These are phyloP conservation scores for Globisporangium parvum DNA, from an alignment of 352 stramenopile species.

Conservation along the genomic window DNA sequence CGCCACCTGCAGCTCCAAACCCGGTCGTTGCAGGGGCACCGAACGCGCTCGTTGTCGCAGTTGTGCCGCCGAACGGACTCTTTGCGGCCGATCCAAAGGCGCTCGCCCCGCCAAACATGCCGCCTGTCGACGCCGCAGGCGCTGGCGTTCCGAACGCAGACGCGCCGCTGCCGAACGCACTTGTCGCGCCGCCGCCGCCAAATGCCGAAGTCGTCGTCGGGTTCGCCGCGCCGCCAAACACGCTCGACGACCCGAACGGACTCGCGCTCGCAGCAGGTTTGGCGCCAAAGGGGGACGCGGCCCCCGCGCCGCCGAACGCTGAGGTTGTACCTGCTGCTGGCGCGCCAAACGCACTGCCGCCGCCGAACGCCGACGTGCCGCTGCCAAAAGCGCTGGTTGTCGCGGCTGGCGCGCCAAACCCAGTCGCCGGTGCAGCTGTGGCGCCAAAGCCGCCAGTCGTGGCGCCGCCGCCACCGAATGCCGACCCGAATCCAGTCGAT, in stretches of 20 bases:
- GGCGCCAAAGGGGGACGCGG: conserved; percentile 46
- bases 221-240: conserved; percentile 35
- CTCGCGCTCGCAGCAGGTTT: conserved; percentile 50
- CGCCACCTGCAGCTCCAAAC: conserved; percentile 13
- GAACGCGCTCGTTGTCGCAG: conserved; percentile 40
- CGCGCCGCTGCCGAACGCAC: conserved; percentile 18
- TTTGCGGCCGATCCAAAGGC: conserved; percentile 42
- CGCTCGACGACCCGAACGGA: conserved; percentile 44
- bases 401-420: conserved; percentile 12
- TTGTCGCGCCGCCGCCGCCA: conserved; percentile 13
- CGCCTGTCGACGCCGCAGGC: conserved; percentile 13
- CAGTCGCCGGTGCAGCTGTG: conserved; percentile 12
- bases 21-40: conserved; percentile 28
- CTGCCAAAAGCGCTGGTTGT: conserved; percentile 8
- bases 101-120: conserved; percentile 29
- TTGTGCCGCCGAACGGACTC: conserved; percentile 38
- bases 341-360: conserved; percentile 14
- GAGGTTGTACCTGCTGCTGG: conserved; percentile 11
- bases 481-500: conserved; percentile 27
- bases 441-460: conserved; percentile 21
- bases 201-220: conserved; percentile 29
- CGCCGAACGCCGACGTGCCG: conserved; percentile 31
- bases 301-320: conserved; percentile 22
- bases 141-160: conserved; percentile 33
- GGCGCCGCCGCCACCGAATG: conserved; percentile 22